Evolutionary conservation across 2,329 filamentous ascomycete species (phyloP), one percentile per base, ranked within the genome.

Genomic region (Pseudocercospora crystallina): DNA sequence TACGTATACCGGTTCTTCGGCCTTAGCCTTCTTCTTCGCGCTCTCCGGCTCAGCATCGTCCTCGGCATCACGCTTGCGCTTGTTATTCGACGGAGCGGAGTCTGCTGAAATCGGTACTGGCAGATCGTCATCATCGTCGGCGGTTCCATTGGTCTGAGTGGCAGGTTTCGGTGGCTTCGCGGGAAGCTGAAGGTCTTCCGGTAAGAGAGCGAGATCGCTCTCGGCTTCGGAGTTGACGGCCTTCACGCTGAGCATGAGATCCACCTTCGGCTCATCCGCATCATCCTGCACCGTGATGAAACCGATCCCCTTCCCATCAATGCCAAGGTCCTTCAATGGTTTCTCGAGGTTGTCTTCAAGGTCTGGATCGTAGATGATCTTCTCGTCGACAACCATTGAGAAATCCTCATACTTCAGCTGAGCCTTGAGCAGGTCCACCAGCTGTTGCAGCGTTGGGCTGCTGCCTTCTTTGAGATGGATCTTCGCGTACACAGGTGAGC

Each of bases 281-380:
- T 95, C 81, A 57, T 88, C 94, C n/a, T 87, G 84, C 45, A 97
- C 75, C 0, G 89, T 95, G 57, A 97, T 71, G 67, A 95, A 92
- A 45, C 80, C 85, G 57, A 87, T 87, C 17, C 80, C 76, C 31
- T 56, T 51, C 38, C 51, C 52, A 51, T 80, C 80, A 61, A 96
- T 82, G 9, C 86, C 88, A 8, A 96, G 78, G 14, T 96, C 88
- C 20, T 71, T 77, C 43, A 99, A 79, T 54, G 87, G 90, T 74
- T 90, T 95, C 1, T 77, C 70, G 1, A 97, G 74, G 62, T 96
- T 95, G 50, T 95, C 89, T 4, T 89, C 89, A 63, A 95, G 83
- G 49, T 97, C 94, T 0, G 85, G 82, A 63, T 97, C 94, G 63
- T 95, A 97, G 36, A 97, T 78, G n/a, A 91, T 77, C 43, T 86